These are phyloP conservation scores for Echium plantagineum DNA, from an alignment of 257 asterid species.

Conservation along the genomic window DNA sequence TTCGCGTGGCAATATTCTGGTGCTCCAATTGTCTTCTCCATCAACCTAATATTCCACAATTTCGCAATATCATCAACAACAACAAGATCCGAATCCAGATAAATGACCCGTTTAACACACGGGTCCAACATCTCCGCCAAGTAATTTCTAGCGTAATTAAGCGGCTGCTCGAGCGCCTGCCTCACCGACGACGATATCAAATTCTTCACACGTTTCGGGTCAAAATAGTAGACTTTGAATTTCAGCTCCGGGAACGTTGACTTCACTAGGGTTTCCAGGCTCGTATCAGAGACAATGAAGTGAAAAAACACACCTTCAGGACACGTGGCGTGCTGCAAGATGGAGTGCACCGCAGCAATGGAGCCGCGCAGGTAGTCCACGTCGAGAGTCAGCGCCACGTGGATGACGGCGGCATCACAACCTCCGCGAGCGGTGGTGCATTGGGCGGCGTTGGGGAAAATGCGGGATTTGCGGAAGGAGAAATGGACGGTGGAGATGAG, in stretches of 20 bases:
- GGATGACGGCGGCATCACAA: constrained; percentile 67
- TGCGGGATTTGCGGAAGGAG: constrained; percentile 48
- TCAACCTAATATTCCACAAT: constrained; percentile 40
- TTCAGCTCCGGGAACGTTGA: constrained; percentile 53
- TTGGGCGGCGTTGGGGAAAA: constrained; percentile 52
- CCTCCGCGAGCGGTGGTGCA: constrained; percentile 34
- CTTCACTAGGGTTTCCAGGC: constrained; percentile 53
- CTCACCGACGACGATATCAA: constrained; percentile 42
- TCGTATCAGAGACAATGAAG: constrained; percentile 60
- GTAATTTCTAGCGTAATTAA: constrained; percentile 58
- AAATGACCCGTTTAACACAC: constrained; percentile 42
- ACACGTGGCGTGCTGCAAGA: constrained; percentile 66
- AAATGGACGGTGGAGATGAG: constrained; percentile 20
- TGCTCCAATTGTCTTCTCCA: constrained; percentile 38
- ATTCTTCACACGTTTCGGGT: constrained; percentile 39
- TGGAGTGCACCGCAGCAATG: constrained; percentile 84
- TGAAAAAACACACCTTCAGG: constrained; percentile 79
- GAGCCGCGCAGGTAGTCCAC: constrained; percentile 81
- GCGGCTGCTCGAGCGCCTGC: constrained; percentile 57
- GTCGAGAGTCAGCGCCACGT: constrained; percentile 89
- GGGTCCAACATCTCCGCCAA: constrained; percentile 44
- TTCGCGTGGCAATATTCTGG: constrained; percentile 69
- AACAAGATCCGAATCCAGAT: constrained; percentile 60
- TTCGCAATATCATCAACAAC: constrained; percentile 46
- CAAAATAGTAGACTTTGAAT: constrained; percentile 39